Evolutionary conservation across 2,329 filamentous ascomycete genomes (phyloP).

Genomic region (Phaeosphaeria sp.): DNA sequence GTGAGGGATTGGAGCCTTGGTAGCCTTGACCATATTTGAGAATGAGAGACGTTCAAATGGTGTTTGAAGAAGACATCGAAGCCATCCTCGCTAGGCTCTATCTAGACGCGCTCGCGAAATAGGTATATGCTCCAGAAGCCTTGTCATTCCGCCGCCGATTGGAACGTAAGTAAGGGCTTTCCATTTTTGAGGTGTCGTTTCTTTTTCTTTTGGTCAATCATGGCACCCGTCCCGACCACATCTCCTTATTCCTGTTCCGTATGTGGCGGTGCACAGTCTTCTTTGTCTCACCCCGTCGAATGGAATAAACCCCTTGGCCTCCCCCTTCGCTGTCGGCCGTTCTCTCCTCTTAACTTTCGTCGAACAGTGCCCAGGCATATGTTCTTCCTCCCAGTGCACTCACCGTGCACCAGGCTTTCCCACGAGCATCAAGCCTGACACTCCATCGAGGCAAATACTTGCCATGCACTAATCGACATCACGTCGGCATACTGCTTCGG

Average conservation of each 20-base stretch:
- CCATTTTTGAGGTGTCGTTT: background rate
- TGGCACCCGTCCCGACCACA: background rate
- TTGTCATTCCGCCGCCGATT: background rate
- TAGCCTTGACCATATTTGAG: no score
- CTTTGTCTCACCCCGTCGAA: conserved; percentile 7
- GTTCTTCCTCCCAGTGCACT: no score
- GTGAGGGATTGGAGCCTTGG: conserved; percentile 74
- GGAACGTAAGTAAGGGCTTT: background rate
- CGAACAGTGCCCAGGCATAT: no score
- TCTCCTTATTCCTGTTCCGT: background rate
- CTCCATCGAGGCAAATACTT: no score
- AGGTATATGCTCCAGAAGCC: background rate
- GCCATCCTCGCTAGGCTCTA: background rate
- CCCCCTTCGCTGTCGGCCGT: background rate
- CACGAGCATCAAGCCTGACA: no score
- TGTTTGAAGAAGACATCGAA: background rate
- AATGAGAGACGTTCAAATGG: no score
- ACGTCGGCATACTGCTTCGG: background rate
- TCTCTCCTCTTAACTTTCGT: background rate
- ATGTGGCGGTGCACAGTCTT: conserved; percentile 5
- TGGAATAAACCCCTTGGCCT: background rate
- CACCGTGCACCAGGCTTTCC: no score
- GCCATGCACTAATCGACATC: background rate
- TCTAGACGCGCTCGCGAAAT: no score
- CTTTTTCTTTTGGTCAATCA: background rate